Base-by-base conservation (phyloP, 2,329 filamentous ascomycete species). In the Achaetomium macrosporum region DNA sequence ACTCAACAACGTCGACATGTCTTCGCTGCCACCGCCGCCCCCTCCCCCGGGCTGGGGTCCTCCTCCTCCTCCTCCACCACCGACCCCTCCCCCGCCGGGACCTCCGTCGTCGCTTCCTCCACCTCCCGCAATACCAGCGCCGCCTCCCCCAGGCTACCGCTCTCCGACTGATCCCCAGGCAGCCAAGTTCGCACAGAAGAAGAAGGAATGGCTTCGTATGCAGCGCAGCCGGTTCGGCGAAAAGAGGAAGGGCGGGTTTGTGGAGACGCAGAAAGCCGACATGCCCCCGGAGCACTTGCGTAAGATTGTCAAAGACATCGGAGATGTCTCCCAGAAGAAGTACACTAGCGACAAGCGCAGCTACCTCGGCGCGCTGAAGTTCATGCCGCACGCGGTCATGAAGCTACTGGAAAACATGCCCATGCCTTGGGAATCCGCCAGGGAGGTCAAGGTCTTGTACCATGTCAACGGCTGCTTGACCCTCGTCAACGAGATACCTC, bases 361-460 rank as follows among this genome's bases (percentile, higher is more conserved):
- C 72, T 99, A 99, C 70, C 79, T 99, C 44, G 95, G 95, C 58
- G 93, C 95, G 33, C 74, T 99, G 58, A 99, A 99, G 73, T 99
- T 96, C 74, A 99, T 99, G 93, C 93, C 93, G 1, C 93, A 99
- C 68, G 93, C 93, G 6, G 93, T 99, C 11, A 74, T 99, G 73
- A 99, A 99, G 76, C 79, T 99, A 20, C 72, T 99, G 52, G 93
- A 99, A 75, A 99, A 99, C 65, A 99, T 99, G 93, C 93, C 93
- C 4, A 99, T 99, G 93, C 93, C 93, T 0, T 99, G 93, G 93
- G 93, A 99, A 73, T 93, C 90, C 53, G 84, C 90, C 25, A 83
- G 91, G 58, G 93, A 99, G 66, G 95, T 99, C 57, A 97, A 97
- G 73, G 93, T 99, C 29, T 77, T 99, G 12, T 99, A 99, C 69